Evolutionary conservation across 1,284 basidiomycete genomes (phyloP), one percentile per base, ranked within the genome.

Genomic region (Golubevia pallescens): DNA sequence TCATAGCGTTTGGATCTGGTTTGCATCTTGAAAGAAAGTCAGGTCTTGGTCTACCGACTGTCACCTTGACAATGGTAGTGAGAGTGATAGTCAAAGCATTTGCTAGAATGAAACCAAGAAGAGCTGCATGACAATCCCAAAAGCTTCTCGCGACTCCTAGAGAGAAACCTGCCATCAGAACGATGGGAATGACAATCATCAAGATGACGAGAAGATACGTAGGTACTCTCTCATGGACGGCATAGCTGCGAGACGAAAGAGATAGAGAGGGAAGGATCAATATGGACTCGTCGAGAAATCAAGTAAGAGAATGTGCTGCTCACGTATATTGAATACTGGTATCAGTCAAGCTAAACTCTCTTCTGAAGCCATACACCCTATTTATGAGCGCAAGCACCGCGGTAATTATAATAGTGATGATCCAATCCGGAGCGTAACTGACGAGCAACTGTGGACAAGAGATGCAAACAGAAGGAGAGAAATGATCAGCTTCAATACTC

Each of bases 1-100:
- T 71, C 13, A 19, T 16, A 3, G 60, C 67, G 24, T 69, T 67
- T 0, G 67, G 24, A 1, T 32, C 13, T 1, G 82, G 82, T 61
- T 82, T 69, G 70, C 82, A 85, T 8, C 82, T 68, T 42, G 76
- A 76, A 3, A 57, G 71, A 8, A 84, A 58, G 55, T 85, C 82
- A 0, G 82, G 82, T 2, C 82, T 53, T 1, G 78, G 74, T 4
- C 82, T 64, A 1, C 82, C 82, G 0, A 78, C 80, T 0, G 64
- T 59, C 0, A 71, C 64, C 61, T 85, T 85, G 62, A 83, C 23
- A 1, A 80, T 28, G 1, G 80, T 81, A 2, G 81, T 82, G 10
- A 77, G 58, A 8, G 72, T 76, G 0, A 77, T 61, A 0, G 74
- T 78, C 38, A 83, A 55, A 14, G 70, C 72, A 8, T 81, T 62